Percentiles rank a stretch among this genome's conserved stretches.
These are phyloP conservation scores for Cerioporus squamosus DNA, from an alignment of 1,284 basidiomycete species.

Conservation along the genomic window DNA sequence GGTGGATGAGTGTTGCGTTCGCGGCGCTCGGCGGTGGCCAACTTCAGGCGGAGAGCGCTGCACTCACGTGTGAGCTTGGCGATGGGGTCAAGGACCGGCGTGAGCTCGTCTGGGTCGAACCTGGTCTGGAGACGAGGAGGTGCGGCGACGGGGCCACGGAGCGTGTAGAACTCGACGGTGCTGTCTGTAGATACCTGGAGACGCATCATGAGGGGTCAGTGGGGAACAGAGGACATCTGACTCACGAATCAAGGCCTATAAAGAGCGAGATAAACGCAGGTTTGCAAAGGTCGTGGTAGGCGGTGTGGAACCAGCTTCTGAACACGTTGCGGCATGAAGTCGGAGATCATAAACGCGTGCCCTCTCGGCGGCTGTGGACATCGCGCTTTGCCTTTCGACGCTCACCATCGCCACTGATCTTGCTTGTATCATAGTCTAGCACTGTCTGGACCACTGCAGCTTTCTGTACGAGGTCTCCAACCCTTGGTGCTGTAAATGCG, in stretches of 20 bases:
- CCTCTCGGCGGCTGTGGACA: background rate
- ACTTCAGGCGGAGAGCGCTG: constrained; percentile 52
- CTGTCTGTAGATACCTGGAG: constrained; percentile 61
- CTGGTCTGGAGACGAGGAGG: constrained; percentile 16
- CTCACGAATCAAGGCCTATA: constrained; percentile 30
- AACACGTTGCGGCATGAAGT: constrained; percentile 22
- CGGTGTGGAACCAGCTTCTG: constrained; percentile 20
- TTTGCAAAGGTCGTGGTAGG: constrained; percentile 20
- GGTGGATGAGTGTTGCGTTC: constrained; percentile 33
- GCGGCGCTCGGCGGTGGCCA: constrained; percentile 44
- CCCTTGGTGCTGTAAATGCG: background rate
- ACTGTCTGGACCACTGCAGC: too few relatives aligned
- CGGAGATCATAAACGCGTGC: constrained; percentile 21
- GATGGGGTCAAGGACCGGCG: constrained; percentile 40
- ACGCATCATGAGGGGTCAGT: constrained; percentile 44
- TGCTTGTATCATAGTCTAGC: too few relatives aligned
- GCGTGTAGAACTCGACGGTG: constrained; percentile 63
- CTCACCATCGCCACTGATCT: background rate
- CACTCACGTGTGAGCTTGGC: constrained; percentile 43
- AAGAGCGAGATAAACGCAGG: constrained; percentile 16
- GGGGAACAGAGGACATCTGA: constrained; percentile 10
- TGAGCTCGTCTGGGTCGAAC: constrained; percentile 29
- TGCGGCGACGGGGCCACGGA: constrained; percentile 38
- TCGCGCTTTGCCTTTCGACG: background rate
- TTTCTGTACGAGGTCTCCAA: too few relatives aligned